Evolutionary conservation across 225 moss, liverwort and hornwort genomes (phyloP).

Genomic region (Polytrichum formosum): DNA sequence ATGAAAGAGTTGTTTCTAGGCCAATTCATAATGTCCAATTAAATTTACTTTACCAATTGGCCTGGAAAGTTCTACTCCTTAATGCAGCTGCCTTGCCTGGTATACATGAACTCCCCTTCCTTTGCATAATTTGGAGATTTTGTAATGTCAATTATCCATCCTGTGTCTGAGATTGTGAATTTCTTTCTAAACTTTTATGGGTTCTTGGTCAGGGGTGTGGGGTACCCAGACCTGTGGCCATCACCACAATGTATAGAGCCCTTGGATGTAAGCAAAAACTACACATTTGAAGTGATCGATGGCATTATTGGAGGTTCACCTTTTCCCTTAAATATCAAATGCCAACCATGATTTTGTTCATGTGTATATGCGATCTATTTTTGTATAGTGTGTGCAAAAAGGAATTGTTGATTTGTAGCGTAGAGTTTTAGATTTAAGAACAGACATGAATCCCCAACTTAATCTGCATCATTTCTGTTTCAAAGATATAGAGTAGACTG

Average conservation of each 20-base stretch:
- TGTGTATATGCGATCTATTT: not conserved
- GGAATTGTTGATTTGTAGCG: not conserved
- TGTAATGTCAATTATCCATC: no score
- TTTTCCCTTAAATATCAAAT: not conserved
- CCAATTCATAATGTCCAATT: no score
- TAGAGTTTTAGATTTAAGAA: no score
- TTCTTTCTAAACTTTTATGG: slow-evolving; percentile 1
- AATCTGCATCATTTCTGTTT: no score
- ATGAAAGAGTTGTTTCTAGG: no score
- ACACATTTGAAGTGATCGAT: slow-evolving; percentile 76
- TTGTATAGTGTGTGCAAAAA: not conserved
- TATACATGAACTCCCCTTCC: no score
- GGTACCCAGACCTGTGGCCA: slow-evolving; percentile 90
- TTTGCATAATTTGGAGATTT: no score
- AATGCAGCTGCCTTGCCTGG: no score
- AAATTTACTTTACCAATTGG: no score
- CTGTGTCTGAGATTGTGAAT: not conserved
- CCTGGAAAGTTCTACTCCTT: no score
- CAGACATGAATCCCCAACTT: no score
- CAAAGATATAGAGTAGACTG: no score
- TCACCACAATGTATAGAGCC: slow-evolving; percentile 70
- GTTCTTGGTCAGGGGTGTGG: slow-evolving; percentile 64
- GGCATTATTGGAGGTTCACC: slow-evolving; percentile 65
- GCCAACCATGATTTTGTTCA: not conserved
- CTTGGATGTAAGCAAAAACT: slow-evolving; percentile 78